phyloP scores from a whole-genome alignment of 2,329 filamentous ascomycete genomes.

The Colletotrichum lini region DNA sequence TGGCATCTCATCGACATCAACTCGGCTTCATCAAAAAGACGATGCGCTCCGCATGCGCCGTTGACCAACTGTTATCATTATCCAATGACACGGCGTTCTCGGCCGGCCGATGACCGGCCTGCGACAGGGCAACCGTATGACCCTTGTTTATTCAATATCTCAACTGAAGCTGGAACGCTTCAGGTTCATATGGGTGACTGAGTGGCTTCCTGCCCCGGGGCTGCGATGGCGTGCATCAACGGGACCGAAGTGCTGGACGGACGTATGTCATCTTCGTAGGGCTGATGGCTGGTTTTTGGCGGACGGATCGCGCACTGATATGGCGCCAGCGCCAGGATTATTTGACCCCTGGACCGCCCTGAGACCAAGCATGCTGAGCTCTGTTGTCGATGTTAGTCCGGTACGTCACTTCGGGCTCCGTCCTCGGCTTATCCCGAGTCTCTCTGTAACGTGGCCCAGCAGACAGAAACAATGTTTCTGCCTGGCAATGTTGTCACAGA shows the following conservation, averaged over 20 bases:
- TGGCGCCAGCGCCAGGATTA: slow-evolving; percentile 4
- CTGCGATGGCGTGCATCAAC: slow-evolving; percentile 37
- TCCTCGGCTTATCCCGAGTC: not conserved
- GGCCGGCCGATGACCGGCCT: slow-evolving; percentile 28
- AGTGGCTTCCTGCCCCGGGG: not conserved
- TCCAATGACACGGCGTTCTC: slow-evolving; percentile 30
- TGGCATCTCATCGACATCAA: not conserved
- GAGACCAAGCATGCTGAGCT: slow-evolving; percentile 9
- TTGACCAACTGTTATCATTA: slow-evolving; percentile 26
- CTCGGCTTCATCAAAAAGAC: not conserved
- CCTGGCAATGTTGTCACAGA: slow-evolving; percentile 24
- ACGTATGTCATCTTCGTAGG: slow-evolving; percentile 28
- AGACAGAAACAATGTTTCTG: slow-evolving; percentile 33
- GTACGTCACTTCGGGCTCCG: not conserved
- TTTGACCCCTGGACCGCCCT: slow-evolving; percentile 19
- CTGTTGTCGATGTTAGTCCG: not conserved
- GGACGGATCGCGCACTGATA: not conserved
- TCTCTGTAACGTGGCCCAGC: slow-evolving; percentile 10
- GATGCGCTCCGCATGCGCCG: not conserved
- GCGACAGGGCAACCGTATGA: slow-evolving; percentile 32
- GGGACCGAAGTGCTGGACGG: slow-evolving; percentile 10
- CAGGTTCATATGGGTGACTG: slow-evolving; percentile 10
- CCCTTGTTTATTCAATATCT: slow-evolving; percentile 4
- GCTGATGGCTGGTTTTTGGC: slow-evolving; percentile 27
- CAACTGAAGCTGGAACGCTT: slow-evolving; percentile 40